phyloP scores from a whole-genome alignment of 2,329 filamentous ascomycete genomes.

The Aspergillus hortae region DNA sequence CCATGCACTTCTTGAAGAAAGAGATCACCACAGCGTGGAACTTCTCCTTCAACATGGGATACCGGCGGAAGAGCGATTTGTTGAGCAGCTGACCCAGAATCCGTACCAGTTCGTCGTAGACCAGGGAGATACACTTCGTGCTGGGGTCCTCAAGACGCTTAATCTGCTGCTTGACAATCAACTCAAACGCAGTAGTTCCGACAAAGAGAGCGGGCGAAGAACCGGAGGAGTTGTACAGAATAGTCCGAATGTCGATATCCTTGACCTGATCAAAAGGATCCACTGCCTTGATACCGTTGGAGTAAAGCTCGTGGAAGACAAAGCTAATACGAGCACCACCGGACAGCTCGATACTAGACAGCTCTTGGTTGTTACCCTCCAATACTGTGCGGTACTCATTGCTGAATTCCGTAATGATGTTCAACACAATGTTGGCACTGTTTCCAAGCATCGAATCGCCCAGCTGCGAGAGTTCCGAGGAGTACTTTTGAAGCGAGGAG shows the following conservation, averaged over 20 bases:
- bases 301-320: slow-evolving; percentile 97
- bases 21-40: slow-evolving; percentile 86
- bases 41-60: slow-evolving; percentile 94
- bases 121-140: slow-evolving; percentile 92
- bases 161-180: slow-evolving; percentile 98
- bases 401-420: slow-evolving; percentile 98
- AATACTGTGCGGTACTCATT: slow-evolving; percentile 96
- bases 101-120: slow-evolving; percentile 95
- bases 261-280: slow-evolving; percentile 98
- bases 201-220: slow-evolving; percentile 96
- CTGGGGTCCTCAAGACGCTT: slow-evolving; percentile 94
- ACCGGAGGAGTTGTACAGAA: slow-evolving; percentile 98
- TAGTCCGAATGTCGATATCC: slow-evolving; percentile 94
- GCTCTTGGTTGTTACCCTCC: slow-evolving; percentile 93
- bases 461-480: slow-evolving; percentile 72
- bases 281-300: slow-evolving; percentile 94
- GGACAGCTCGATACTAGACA: slow-evolving; percentile 90
- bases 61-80: slow-evolving; percentile 87
- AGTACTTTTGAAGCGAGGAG: slow-evolving; percentile 91
- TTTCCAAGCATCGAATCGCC: slow-evolving; percentile 96
- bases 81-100: slow-evolving; percentile 85
- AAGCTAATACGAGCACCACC: slow-evolving; percentile 98
- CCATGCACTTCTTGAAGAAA: slow-evolving; percentile 98
- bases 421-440: slow-evolving; percentile 91
- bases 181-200: slow-evolving; percentile 94